Evolutionary conservation across 495 filamentous ascomycete genomes (phyloP), one percentile per base, ranked within the genome.

Genomic region (Diplogelasinospora grovesii): DNA sequence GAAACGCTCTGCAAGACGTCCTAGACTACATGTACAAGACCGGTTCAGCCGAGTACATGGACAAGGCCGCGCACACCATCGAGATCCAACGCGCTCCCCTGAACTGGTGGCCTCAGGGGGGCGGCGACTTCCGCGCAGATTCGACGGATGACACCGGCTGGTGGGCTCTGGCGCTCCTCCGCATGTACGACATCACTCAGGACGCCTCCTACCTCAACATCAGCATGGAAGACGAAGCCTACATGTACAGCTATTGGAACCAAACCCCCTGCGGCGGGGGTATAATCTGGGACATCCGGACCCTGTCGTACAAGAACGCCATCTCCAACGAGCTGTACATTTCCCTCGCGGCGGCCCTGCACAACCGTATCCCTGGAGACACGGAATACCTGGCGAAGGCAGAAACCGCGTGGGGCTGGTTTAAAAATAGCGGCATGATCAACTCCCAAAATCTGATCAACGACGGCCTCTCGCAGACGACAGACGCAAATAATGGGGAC

Each of bases 261-360:
- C 68, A 73, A 1, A 65, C 66, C 0, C 52, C 56, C 0, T 83
- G 80, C 46, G 72, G 70, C 15, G 83, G 83, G 4, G 66, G 66
- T 1, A 49, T 68, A 3, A 68, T 82, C 24, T 79, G 72, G 64
- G 83, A 76, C 68, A 75, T 79, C 41, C 71, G 69, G 22, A 48
- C 46, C 0, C 46, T 66, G 33, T 65, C 59, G 1, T 78, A 81
- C 44, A 74, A 77, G 39, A 82, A 79, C 45, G 78, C 83, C 4
- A 84, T 87, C 34, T 73, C 75, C 22, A 88, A 86, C 52, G 80
- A 84, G 56, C 69, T 87, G 3, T 86, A 81, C 57, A 63, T 87
- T 16, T 66, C 69, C 7, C 68, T 83, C 5, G 75, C 79, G 14
- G 75, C 82, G 10, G 71, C 74, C 41, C 68, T 86, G 13, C 76